A percentile compares a stretch with the other conserved stretches of the same genome.
Conservation (phyloP, 2,329 filamentous ascomycete genomes). For the Botrytis pseudocinerea region DNA sequence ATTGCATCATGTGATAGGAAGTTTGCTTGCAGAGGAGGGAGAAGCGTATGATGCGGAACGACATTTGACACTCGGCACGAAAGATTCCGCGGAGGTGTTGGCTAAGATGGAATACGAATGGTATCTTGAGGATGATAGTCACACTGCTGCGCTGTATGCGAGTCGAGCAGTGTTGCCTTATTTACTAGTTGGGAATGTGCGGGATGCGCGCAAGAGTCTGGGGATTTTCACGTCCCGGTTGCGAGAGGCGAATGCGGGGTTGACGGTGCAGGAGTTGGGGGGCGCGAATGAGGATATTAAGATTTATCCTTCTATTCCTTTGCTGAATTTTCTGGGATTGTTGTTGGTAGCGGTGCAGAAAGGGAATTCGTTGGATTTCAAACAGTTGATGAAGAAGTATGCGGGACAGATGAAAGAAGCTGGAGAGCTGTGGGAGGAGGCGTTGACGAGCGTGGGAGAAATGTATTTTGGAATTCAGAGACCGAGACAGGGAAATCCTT, state of each 20-base stretch:
- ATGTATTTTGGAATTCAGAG: slow-evolving; percentile 95
- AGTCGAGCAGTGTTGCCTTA: slow-evolving; percentile 88
- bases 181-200: slow-evolving; percentile 84
- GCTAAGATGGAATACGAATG: slow-evolving; percentile 86
- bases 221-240: slow-evolving; percentile 71
- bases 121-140: slow-evolving; percentile 87
- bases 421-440: slow-evolving; percentile 73
- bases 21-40: slow-evolving; percentile 87
- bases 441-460: slow-evolving; percentile 84
- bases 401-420: slow-evolving; percentile 74
- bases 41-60: slow-evolving; percentile 91
- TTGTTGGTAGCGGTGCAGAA: slow-evolving; percentile 82
- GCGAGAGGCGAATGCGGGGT: slow-evolving; percentile 52
- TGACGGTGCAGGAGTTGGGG: slow-evolving; percentile 80
- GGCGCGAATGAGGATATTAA: slow-evolving; percentile 73
- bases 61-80: slow-evolving; percentile 85
- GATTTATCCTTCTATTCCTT: slow-evolving; percentile 86
- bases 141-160: slow-evolving; percentile 83
- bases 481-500: slow-evolving; percentile 84
- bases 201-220: slow-evolving; percentile 81
- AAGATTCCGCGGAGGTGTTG: slow-evolving; percentile 79
- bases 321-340: slow-evolving; percentile 90
- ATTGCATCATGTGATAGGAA: slow-evolving; percentile 87
- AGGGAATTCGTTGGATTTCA: slow-evolving; percentile 73
- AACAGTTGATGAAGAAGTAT: slow-evolving; percentile 81